These are phyloP conservation scores for Candida loeiensis DNA, from an alignment of 805 yeast genomes.

Conservation along the genomic window DNA sequence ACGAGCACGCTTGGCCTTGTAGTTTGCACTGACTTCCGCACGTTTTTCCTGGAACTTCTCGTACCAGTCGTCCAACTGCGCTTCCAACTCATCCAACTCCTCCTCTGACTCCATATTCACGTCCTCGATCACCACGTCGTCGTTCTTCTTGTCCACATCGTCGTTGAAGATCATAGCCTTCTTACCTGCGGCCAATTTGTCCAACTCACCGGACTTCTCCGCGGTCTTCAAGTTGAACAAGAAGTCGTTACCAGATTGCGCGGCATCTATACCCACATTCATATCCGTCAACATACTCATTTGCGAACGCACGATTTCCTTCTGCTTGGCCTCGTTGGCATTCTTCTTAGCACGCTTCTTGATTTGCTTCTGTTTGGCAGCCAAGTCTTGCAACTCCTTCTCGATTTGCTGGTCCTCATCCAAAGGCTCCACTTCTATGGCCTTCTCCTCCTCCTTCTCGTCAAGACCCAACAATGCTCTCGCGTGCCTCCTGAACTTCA, in stretches of 20 bases:
- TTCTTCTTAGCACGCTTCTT: constrained; percentile 78
- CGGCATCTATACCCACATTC: constrained; percentile 93
- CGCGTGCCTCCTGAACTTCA: constrained; percentile 87
- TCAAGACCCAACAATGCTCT: constrained; percentile 72
- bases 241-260: constrained; percentile 70
- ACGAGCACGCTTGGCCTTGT: constrained; percentile 65
- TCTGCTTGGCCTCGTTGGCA: constrained; percentile 78
- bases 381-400: constrained; percentile 71
- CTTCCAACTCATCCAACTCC: constrained; percentile 68
- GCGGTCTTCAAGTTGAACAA: constrained; percentile 83
- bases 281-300: constrained; percentile 92
- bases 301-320: constrained; percentile 87
- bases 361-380: constrained; percentile 65
- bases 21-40: constrained; percentile 66
- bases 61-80: constrained; percentile 81
- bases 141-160: constrained; percentile 49
- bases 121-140: constrained; percentile 53
- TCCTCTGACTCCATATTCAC: constrained; percentile 40
- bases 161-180: constrained; percentile 57
- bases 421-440: constrained; percentile 64
- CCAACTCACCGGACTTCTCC: constrained; percentile 78
- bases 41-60: constrained; percentile 59
- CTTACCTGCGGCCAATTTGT: constrained; percentile 73
- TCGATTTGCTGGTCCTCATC: constrained; percentile 90
- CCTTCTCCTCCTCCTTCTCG: constrained; percentile 48